A percentile compares a stretch with the other conserved stretches of the same genome.
phyloP scores from a whole-genome alignment of 2,329 filamentous ascomycete genomes.

The Calonectria pseudoturangicola region DNA sequence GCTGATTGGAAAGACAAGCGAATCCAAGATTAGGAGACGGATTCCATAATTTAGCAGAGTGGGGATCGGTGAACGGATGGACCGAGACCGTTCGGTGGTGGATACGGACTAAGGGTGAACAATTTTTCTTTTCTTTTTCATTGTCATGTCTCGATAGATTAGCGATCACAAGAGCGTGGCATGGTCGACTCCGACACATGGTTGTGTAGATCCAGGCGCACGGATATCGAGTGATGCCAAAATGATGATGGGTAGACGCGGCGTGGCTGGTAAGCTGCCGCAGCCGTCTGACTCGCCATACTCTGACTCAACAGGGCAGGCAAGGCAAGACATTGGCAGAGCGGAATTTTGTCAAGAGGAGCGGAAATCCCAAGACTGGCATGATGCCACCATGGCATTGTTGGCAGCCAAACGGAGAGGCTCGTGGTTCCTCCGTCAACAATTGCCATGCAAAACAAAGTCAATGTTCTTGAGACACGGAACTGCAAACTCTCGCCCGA shows the following conservation, averaged over 20 bases:
- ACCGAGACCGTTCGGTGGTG: constrained; percentile 14
- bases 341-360: background rate
- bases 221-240: background rate
- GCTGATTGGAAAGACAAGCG: constrained; percentile 22
- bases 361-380: background rate
- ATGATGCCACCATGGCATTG: constrained; percentile 7
- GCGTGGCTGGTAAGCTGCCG: background rate
- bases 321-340: background rate
- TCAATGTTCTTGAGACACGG: constrained; percentile 15
- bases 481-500: constrained; percentile 1
- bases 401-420: background rate
- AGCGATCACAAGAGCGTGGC: constrained; percentile 3
- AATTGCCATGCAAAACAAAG: constrained; percentile 12
- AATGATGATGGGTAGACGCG: background rate
- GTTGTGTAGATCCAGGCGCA: constrained; percentile 13
- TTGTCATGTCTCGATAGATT: background rate
- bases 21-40: background rate
- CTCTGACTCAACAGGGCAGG: background rate
- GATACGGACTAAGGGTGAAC: background rate
- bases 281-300: background rate
- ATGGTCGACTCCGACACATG: constrained; percentile 10
- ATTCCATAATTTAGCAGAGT: background rate
- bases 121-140: background rate
- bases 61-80: constrained; percentile 5
- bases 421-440: constrained; percentile 1